Conservation (phyloP, 495 filamentous ascomycete genomes). For the Talaromyces wortmannii region DNA sequence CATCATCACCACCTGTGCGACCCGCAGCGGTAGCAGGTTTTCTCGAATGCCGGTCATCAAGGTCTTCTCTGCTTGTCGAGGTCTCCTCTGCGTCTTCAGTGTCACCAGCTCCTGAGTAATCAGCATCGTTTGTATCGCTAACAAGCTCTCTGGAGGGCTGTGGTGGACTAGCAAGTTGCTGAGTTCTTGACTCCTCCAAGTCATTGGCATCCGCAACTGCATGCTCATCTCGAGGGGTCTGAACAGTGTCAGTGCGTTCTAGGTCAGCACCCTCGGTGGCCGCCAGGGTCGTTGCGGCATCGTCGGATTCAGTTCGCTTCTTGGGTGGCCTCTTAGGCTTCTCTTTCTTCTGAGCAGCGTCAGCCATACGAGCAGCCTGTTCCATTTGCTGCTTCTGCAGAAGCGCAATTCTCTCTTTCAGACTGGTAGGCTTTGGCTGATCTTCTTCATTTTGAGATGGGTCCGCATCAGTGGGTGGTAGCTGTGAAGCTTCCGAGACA, state of each 20-base stretch:
- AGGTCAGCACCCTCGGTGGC: conserved; percentile 22
- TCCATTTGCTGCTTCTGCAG: conserved; percentile 92
- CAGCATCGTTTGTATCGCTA: conserved; percentile 84
- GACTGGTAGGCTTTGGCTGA: conserved; percentile 76
- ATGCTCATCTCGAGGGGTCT: conserved; percentile 41
- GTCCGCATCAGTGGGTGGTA: conserved; percentile 44
- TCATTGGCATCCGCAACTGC: conserved; percentile 48
- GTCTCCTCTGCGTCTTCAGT: conserved; percentile 76
- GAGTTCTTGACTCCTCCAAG: conserved; percentile 9
- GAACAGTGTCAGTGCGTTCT: conserved; percentile 43
- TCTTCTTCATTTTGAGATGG: conserved; percentile 55
- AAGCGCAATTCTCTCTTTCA: conserved; percentile 91
- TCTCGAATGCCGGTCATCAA: conserved; percentile 44
- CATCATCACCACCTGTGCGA: conserved; percentile 24
- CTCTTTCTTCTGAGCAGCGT: conserved; percentile 75
- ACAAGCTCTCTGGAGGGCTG: conserved; percentile 43
- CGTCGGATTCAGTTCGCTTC: conserved; percentile 60
- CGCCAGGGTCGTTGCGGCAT: conserved; percentile 23
- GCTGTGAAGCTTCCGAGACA: conserved; percentile 49
- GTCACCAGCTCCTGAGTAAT: conserved; percentile 81
- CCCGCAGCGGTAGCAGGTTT: conserved; percentile 1
- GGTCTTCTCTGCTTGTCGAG: conserved; percentile 67
- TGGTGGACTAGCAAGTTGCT: conserved; percentile 34
- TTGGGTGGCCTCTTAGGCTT: conserved; percentile 78
- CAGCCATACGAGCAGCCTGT: conserved; percentile 72